Base-by-base conservation (phyloP, 768 basidiomycete genomes). In the Boletus reticuloceps region DNA sequence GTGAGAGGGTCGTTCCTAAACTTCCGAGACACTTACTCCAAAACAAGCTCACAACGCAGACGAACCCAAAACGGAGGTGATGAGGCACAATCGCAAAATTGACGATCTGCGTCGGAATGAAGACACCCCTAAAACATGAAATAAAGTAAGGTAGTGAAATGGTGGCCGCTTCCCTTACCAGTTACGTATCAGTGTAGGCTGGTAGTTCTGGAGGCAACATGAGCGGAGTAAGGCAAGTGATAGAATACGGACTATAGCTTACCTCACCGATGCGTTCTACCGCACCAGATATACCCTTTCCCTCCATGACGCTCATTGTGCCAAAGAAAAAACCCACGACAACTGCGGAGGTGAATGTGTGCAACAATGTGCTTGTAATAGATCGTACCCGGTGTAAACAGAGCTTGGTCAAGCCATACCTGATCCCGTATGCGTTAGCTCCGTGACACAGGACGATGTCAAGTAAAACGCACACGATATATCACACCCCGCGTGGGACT, bases 341-440 rank as follows among this genome's bases (percentile, higher is more conserved):
- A 43, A 70, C 79, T 77, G 50, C 14, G 11, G 20, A 51, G 42
- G 43, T 56, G 50, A 56, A 58, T 48, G 34, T 7, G 12, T 16
- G 46, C 19, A 31, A 45, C 4, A 27, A 19, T 3, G 12, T 62
- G 75, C 39, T 37, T 0, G 25, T 19, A 17, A 27, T 19, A 12
- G 37, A 41, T 36, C 49, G 56, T 59, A 82, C 86, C 75, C 11
- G 94, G 93, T 2, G 91, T 87, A 45, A 91, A 74, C 13, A 90
- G 62, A 6, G 82, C 80, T 72, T 96, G 94, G 68, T 95, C 94
- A 27, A 94, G 77, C 71, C 81, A 89, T 7, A 91, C 89, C 89
- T 88, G 65, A 47, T 41, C 36, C 49, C 47, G 27, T 34, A 49
- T 25, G 12, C 10, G 9, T 64, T 8, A 56, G 44, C 11, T 25